Evolutionary conservation across 2,329 filamentous ascomycete species (phyloP), one percentile per base, ranked within the genome.

Genomic region (Alternaria sp.): DNA sequence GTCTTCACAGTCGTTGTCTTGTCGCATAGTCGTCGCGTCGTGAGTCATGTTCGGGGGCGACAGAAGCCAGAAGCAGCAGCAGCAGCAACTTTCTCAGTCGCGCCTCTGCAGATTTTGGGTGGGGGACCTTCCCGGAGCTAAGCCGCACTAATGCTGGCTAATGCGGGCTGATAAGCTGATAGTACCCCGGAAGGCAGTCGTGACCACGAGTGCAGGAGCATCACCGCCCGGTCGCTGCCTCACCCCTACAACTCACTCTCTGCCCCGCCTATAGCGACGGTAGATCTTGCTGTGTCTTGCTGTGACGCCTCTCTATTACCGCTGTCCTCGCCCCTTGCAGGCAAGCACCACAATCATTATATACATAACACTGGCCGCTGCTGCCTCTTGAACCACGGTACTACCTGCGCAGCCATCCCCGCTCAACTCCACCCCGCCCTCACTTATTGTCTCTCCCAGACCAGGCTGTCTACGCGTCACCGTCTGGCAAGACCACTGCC

Each of bases 121-220:
- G 68, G 70, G 70, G 70, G 46, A 68, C 5, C 22, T 25, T 59
- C 45, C 63, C 63, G 53, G 28, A 14, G 34, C 54, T 45, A 54
- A 25, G 14, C 48, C 44, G 41, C 57, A 34, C 0, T 25, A 25
- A 25, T 25, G 22, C 22, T 25, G 54, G 54, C 63, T 66, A 65
- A 43, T 66, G 66, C 61, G 48, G 54, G 22, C 59, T 45, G 69
- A 67, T 68, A 69, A 67, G 68, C 63, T 67, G 69, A 70, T 69
- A 68, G 57, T 58, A 63, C 60, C 63, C 53, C 57, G 54, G 60
- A 44, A 41, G 52, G 57, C 56, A 64, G 58, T 50, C 55, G 59
- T 63, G 64, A 63, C 67, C 52, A 52, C 12, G 30, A 36, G 22
- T 9, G 18, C 18, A 30, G 36, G 57, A 57, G 32, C 61, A 56